Conservation (phyloP, 2,329 filamentous ascomycete genomes). For the Scorias spongiosa region DNA sequence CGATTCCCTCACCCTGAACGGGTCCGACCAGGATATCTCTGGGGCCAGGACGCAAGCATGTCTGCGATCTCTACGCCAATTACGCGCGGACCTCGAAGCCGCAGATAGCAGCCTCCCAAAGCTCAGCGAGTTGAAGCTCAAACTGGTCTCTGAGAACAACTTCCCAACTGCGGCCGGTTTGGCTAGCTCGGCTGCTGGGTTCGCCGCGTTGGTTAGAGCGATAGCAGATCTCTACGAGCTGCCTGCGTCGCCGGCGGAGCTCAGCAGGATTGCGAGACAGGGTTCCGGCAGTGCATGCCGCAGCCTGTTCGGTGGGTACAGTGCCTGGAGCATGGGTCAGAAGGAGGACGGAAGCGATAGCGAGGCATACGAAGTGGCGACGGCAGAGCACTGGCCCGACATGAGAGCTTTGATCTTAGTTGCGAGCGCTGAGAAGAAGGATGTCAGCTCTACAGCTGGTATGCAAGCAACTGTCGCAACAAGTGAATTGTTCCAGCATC, state of each 20-base stretch:
- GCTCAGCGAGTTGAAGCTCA: slow-evolving; percentile 61
- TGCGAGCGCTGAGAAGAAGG: slow-evolving; percentile 87
- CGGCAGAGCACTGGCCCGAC: slow-evolving; percentile 80
- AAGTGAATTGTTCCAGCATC: slow-evolving; percentile 68
- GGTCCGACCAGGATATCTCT: slow-evolving; percentile 65
- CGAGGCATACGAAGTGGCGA: slow-evolving; percentile 73
- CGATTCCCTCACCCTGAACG: slow-evolving; percentile 75
- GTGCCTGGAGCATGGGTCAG: slow-evolving; percentile 77
- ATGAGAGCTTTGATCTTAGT: slow-evolving; percentile 91
- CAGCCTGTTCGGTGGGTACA: slow-evolving; percentile 86
- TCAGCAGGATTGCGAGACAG: slow-evolving; percentile 80
- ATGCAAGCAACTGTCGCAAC: slow-evolving; percentile 97
- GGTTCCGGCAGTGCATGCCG: slow-evolving; percentile 91
- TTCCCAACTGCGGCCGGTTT: slow-evolving; percentile 95
- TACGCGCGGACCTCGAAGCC: slow-evolving; percentile 61
- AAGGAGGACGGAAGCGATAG: slow-evolving; percentile 71
- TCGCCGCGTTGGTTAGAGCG: slow-evolving; percentile 57
- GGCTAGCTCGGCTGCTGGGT: slow-evolving; percentile 48
- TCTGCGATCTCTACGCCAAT: slow-evolving; percentile 67
- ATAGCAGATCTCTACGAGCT: slow-evolving; percentile 88
- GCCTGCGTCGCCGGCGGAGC: slow-evolving; percentile 61
- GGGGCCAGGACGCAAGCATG: slow-evolving; percentile 89
- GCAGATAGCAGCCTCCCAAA: slow-evolving; percentile 61
- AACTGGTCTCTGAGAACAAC: slow-evolving; percentile 93
- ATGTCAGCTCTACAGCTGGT: slow-evolving; percentile 76